Evolutionary conservation across 2,329 filamentous ascomycete species (phyloP).

Genomic region (Aspergillus cejpii): DNA sequence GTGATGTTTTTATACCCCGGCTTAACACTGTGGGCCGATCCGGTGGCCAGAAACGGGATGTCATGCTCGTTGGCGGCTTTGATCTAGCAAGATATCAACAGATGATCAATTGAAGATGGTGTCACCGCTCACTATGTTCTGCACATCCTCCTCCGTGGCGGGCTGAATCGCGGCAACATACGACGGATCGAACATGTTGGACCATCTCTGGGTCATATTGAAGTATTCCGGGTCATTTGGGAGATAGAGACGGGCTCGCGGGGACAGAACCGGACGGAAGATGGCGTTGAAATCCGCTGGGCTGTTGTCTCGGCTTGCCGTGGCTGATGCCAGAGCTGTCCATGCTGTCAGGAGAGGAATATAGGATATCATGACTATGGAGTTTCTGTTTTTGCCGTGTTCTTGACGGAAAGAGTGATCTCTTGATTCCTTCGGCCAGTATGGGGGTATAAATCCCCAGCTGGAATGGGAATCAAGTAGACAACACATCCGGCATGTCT

Average conservation of each 20-base stretch:
- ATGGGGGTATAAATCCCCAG: too few relatives aligned
- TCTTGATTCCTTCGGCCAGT: too few relatives aligned
- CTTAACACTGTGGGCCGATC: background rate
- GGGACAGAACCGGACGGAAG: background rate
- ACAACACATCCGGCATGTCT: too few relatives aligned
- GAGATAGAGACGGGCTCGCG: background rate
- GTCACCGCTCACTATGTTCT: too few relatives aligned
- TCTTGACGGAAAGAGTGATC: too few relatives aligned
- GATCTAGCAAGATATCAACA: too few relatives aligned
- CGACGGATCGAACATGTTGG: background rate
- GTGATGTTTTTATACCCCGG: background rate
- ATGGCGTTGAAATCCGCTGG: background rate
- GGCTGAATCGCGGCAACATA: background rate
- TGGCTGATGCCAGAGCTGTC: background rate
- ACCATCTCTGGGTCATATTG: background rate
- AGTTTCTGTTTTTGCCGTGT: too few relatives aligned
- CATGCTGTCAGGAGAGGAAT: background rate
- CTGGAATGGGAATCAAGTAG: too few relatives aligned
- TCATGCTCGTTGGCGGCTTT: background rate
- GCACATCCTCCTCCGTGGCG: background rate
- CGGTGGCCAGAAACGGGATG: background rate
- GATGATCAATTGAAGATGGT: too few relatives aligned
- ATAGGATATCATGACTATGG: background rate
- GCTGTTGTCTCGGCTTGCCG: background rate
- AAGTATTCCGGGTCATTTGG: background rate